Evolutionary conservation across 108 stramenopile genomes (phyloP).

Genomic region (Conticribra guillardii): DNA sequence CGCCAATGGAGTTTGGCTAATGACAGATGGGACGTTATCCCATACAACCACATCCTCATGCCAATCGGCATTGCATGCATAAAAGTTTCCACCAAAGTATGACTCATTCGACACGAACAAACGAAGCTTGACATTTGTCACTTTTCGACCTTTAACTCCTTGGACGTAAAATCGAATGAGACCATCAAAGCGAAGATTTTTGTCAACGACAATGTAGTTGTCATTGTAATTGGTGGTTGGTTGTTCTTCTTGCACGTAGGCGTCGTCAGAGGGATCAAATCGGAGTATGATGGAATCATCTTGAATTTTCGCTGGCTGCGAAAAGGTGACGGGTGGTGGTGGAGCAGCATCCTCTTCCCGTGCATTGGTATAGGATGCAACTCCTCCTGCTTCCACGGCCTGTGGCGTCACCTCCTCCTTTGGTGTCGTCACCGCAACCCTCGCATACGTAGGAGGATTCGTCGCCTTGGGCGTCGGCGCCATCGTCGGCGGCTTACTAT

Average conservation of each 20-base stretch:
- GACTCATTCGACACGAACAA: constrained; percentile 31
- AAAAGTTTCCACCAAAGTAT: constrained; percentile 40
- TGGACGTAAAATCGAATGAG: constrained; percentile 42
- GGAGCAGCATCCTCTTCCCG: neutral
- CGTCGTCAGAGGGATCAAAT: constrained; percentile 22
- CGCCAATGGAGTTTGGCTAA: constrained; percentile 24
- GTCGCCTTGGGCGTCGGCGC: constrained; percentile 11
- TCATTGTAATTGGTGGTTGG: constrained; percentile 39
- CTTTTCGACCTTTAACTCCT: constrained; percentile 24
- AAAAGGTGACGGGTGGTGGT: neutral
- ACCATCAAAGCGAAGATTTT: constrained; percentile 46
- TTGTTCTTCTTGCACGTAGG: constrained; percentile 32
- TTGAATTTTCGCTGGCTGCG: neutral
- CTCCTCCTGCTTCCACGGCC: too few relatives aligned
- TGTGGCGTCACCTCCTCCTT: neutral
- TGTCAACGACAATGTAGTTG: constrained; percentile 39
- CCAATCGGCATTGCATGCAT: constrained; percentile 32
- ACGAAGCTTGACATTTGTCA: constrained; percentile 39
- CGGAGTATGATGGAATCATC: constrained; percentile 15
- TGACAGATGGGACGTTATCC: constrained; percentile 39
- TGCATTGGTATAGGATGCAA: neutral
- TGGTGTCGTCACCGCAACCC: neutral
- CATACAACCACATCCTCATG: constrained; percentile 47
- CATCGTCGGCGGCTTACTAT: constrained; percentile 25
- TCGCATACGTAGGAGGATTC: constrained; percentile 19